These are phyloP conservation scores for Darksidea phi DNA, from an alignment of 495 filamentous ascomycete species.

Conservation along the genomic window DNA sequence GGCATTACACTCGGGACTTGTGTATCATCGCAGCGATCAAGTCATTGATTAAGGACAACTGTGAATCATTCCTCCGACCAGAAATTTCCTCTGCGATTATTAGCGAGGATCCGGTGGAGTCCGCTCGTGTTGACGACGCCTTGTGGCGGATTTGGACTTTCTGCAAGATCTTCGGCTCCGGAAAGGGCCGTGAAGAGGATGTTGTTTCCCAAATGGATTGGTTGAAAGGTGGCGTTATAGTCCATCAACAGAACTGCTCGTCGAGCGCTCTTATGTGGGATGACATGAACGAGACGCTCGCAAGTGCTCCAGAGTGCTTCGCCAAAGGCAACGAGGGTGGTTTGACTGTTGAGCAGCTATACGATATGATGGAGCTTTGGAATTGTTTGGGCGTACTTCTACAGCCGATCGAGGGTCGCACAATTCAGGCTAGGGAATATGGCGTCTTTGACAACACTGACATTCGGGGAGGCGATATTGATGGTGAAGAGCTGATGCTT, in stretches of 20 bases:
- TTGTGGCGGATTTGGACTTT: conserved; percentile 72
- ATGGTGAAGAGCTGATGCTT: conserved; percentile 55
- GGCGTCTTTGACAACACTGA: conserved; percentile 57
- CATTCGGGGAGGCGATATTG: conserved; percentile 50
- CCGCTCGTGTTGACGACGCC: conserved; percentile 61
- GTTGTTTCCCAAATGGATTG: conserved; percentile 64
- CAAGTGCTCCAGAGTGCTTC: conserved; percentile 59
- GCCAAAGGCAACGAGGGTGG: conserved; percentile 59
- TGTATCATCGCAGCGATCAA: conserved; percentile 61
- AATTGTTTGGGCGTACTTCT: conserved; percentile 60
- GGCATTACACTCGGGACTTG: conserved; percentile 57
- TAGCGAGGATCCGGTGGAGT: conserved; percentile 50
- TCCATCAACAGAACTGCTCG: conserved; percentile 45
- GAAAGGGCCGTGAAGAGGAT: conserved; percentile 60
- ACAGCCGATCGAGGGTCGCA: conserved; percentile 58
- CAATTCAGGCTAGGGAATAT: conserved; percentile 53
- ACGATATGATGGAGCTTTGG: conserved; percentile 68
- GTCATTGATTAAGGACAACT: conserved; percentile 58
- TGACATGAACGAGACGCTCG: conserved; percentile 54
- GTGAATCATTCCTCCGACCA: conserved; percentile 57
- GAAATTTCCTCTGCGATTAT: conserved; percentile 59
- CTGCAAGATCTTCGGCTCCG: conserved; percentile 63
- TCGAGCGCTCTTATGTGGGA: conserved; percentile 47
- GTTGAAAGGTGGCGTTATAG: conserved; percentile 58
- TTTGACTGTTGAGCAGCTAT: conserved; percentile 57